A percentile compares a stretch with the other conserved stretches of the same genome.
Evolutionary conservation across 345 rosid genomes (phyloP).

Genomic region (Cardiospermum halicacabum): DNA sequence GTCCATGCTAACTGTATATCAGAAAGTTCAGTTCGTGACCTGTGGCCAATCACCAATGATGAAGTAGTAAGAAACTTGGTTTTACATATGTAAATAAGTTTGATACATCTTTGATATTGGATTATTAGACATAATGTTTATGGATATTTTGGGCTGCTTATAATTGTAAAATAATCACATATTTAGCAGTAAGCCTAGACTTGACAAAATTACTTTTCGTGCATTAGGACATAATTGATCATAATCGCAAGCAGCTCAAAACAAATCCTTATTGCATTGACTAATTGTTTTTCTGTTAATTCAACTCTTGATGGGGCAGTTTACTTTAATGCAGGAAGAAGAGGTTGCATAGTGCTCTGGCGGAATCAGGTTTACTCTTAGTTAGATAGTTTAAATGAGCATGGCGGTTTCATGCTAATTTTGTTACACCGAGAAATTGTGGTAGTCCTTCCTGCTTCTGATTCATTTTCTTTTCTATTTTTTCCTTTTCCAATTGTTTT

Average conservation of each 20-base stretch:
- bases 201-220: no score
- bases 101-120: background rate
- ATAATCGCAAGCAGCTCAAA: no score
- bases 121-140: no score
- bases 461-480: background rate
- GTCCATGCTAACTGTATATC: slow-evolving; percentile 66
- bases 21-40: slow-evolving; percentile 43
- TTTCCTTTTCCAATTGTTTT: background rate
- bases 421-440: slow-evolving; percentile 21
- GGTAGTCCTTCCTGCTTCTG: slow-evolving; percentile 17
- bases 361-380: slow-evolving; percentile 24
- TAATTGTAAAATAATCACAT: no score
- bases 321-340: slow-evolving; percentile 30
- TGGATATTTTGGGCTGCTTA: no score
- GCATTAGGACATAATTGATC: no score
- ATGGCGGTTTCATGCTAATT: slow-evolving; percentile 22
- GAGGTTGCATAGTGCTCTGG: slow-evolving; percentile 23
- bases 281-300: background rate
- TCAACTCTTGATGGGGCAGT: slow-evolving; percentile 1
- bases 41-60: slow-evolving; percentile 39
- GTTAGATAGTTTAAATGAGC: slow-evolving; percentile 9
- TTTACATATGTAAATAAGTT: background rate
- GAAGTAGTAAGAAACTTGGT: slow-evolving; percentile 52
- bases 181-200: no score
- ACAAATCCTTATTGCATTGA: no score